Evolutionary conservation across 495 filamentous ascomycete genomes (phyloP).

Genomic region (Peziza echinospora): DNA sequence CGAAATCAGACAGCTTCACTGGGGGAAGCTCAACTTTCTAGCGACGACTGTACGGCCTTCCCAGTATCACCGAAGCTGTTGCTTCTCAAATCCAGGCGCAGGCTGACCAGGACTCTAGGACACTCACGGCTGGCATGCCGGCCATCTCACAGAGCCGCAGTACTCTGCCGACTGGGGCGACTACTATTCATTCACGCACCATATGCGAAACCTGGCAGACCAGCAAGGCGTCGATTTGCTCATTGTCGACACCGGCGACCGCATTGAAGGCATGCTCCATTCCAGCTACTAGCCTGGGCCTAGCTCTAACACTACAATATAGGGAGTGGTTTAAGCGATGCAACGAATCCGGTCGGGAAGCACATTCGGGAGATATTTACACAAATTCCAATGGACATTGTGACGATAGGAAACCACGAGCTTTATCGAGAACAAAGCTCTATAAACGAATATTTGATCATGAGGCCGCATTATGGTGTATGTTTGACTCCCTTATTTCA

Average conservation of each 20-base stretch:
- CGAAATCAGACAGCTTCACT: constrained; percentile 59
- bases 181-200: constrained; percentile 78
- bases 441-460: constrained; percentile 48
- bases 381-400: constrained; percentile 59
- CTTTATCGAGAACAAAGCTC: constrained; percentile 65
- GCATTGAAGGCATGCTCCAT: constrained; percentile 41
- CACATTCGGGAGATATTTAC: constrained; percentile 72
- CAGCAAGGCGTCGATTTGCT: constrained; percentile 58
- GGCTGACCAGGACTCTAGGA: constrained; percentile 25
- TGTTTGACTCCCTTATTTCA: neutral
- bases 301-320: neutral
- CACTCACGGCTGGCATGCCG: constrained; percentile 87
- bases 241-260: constrained; percentile 81
- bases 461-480: constrained; percentile 47
- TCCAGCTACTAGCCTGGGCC: neutral
- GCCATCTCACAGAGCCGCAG: constrained; percentile 76
- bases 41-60: constrained; percentile 40
- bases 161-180: constrained; percentile 96
- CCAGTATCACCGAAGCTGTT: neutral
- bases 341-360: constrained; percentile 62
- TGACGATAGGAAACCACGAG: constrained; percentile 89
- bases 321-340: constrained; percentile 86
- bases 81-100: neutral
- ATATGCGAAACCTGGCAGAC: constrained; percentile 59
- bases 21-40: constrained; percentile 86